phyloP scores from a whole-genome alignment of 441 rosid species.

The Jatropha multifida region DNA sequence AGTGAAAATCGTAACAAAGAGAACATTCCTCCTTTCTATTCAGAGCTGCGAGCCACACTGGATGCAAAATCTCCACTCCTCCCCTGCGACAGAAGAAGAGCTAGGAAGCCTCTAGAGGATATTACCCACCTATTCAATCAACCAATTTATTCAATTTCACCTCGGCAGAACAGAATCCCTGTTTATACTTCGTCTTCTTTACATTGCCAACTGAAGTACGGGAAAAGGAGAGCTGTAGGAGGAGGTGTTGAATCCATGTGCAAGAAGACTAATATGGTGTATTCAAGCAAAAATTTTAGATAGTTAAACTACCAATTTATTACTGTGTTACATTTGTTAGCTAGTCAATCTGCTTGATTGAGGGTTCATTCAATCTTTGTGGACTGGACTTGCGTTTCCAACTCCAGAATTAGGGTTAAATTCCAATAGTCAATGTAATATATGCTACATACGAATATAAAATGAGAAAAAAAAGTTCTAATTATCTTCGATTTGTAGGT shows the following conservation, averaged over 20 bases:
- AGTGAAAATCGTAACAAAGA: constrained; percentile 32
- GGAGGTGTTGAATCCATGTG: constrained; percentile 3
- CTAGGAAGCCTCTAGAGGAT: constrained; percentile 41
- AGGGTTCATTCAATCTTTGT: background rate
- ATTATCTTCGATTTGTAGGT: background rate
- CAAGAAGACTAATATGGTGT: constrained; percentile 25
- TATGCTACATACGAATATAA: background rate
- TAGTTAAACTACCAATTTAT: constrained; percentile 7
- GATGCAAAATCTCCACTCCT: constrained; percentile 13
- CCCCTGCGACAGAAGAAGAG: constrained; percentile 4
- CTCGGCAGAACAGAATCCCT: constrained; percentile 1
- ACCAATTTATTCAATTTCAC: constrained; percentile 9
- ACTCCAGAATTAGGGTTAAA: background rate
- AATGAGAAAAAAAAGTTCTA: background rate
- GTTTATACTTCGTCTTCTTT: constrained; percentile 3
- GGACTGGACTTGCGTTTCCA: background rate
- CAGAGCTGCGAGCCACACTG: constrained; percentile 7
- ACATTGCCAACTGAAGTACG: constrained; percentile 18
- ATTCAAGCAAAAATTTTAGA: constrained; percentile 29
- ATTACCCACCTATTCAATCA: constrained; percentile 32
- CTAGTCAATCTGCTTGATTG: background rate
- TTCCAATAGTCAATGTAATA: constrained; percentile 1
- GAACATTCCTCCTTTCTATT: constrained; percentile 30
- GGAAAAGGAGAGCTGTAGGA: constrained; percentile 26
- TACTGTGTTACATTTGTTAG: background rate